Evolutionary conservation across 2,329 filamentous ascomycete genomes (phyloP), one percentile per base, ranked within the genome.

Genomic region (Diaporthe batatas): DNA sequence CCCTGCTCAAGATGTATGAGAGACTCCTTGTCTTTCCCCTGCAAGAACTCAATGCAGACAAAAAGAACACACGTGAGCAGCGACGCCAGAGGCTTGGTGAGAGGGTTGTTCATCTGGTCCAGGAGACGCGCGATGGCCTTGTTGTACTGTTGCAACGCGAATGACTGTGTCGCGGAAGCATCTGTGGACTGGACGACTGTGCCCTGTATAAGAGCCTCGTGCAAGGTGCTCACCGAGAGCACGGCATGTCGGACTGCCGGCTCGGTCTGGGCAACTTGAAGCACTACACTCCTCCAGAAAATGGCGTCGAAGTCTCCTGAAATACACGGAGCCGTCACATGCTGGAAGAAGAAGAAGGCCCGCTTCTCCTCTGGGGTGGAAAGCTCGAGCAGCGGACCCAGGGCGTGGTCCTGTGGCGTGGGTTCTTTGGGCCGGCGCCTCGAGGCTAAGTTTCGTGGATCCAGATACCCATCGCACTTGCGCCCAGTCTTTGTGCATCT

Each of bases 1-100:
- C 84, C 85, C 73, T 86, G 84, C 21, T 80, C 79, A 21, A 86
- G 83, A 64, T 86, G 85, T 71, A 85, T 79, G 59, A 85, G 81
- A 0, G 87, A 85, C 12, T 83, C 83, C 6, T 79, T 77, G 55
- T 85, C 84, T 72, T 89, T 85, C 49, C 86, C 85, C 44, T 86
- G 86, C 73, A 90, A 81, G 75, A 87, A 87, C 77, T 89, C 88
- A 64, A 89, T 84, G 75, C 86, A 87, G 32, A 87, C 85, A 74
- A 89, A 88, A 47, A 89, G 79, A 2, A 88, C 78, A 73, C 86
- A 88, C 6, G 85, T 84, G 3, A 87, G 79, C 12, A 89, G 76
- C 1, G 82, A 80, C 5, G 79, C 79, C 21, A 74, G 57, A 8
- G 75, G 81, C 76, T 78, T 81, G 58, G 72, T 75, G 16, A 79